Conservation (phyloP, 2,329 filamentous ascomycete genomes). For the Huntiella savannae region DNA sequence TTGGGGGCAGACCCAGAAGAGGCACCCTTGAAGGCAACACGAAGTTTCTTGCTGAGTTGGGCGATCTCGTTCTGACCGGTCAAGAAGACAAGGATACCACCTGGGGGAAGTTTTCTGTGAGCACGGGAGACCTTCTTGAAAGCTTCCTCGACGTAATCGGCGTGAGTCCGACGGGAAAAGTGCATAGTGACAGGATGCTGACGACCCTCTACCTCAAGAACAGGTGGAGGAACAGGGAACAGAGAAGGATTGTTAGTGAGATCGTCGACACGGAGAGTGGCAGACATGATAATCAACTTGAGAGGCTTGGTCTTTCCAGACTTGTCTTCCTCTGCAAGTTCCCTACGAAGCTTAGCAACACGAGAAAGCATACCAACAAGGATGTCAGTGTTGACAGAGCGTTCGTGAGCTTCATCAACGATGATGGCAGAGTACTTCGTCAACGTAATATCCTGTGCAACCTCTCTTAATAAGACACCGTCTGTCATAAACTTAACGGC, state of each 20-base stretch:
- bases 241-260: conserved; percentile 68
- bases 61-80: conserved; percentile 87
- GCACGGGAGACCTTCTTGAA: conserved; percentile 75
- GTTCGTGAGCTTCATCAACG: conserved; percentile 92
- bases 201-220: conserved; percentile 77
- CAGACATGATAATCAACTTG: conserved; percentile 96
- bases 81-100: conserved; percentile 82
- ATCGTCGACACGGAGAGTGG: conserved; percentile 77
- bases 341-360: conserved; percentile 65
- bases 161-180: conserved; percentile 63
- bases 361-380: conserved; percentile 93
- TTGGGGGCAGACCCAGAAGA: conserved; percentile 40
- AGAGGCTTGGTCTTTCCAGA: conserved; percentile 44
- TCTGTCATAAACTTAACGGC: conserved; percentile 99
- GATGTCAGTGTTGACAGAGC: conserved; percentile 94
- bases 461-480: conserved; percentile 80
- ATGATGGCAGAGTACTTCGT: conserved; percentile 84
- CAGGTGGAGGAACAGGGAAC: conserved; percentile 60
- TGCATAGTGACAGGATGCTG: conserved; percentile 83
- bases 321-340: conserved; percentile 53
- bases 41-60: conserved; percentile 61
- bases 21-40: conserved; percentile 42
- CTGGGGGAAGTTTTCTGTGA: conserved; percentile 74
- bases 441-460: conserved; percentile 72
- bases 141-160: conserved; percentile 80